A percentile compares a stretch with the other conserved stretches of the same genome.
Evolutionary conservation across 1,139 yeast species (phyloP).

Genomic region (Nakaseomyces uthaithaninus): DNA sequence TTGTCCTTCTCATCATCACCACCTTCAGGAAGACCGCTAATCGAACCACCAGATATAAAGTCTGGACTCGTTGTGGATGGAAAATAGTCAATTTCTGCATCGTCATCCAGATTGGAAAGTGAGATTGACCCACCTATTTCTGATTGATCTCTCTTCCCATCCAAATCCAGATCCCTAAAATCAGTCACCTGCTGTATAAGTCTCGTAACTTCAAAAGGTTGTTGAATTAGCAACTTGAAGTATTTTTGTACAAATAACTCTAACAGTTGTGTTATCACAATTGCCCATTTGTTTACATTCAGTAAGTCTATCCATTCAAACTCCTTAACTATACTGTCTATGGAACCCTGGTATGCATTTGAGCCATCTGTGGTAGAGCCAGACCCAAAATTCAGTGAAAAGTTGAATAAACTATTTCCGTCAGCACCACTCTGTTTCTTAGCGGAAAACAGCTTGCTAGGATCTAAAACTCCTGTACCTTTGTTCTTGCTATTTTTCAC

Average conservation of each 20-base stretch:
- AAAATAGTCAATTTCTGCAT: slow-evolving; percentile 52
- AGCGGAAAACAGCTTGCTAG: slow-evolving; percentile 2
- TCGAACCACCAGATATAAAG: background rate
- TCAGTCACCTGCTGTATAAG: slow-evolving; percentile 74
- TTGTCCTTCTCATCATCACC: background rate
- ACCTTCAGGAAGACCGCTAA: background rate
- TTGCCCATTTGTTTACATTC: slow-evolving; percentile 49
- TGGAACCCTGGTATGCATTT: background rate
- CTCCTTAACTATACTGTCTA: slow-evolving; percentile 34
- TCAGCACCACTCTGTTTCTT: slow-evolving; percentile 8
- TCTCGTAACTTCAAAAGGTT: slow-evolving; percentile 83
- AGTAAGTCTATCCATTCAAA: slow-evolving; percentile 62
- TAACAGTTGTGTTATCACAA: slow-evolving; percentile 45
- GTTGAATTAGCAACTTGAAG: slow-evolving; percentile 58
- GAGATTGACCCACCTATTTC: slow-evolving; percentile 11
- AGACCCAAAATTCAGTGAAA: slow-evolving; percentile 9
- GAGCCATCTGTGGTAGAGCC: slow-evolving; percentile 9
- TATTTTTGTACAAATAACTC: slow-evolving; percentile 62
- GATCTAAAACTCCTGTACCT: slow-evolving; percentile 6
- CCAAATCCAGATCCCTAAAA: slow-evolving; percentile 27
- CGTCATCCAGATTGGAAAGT: slow-evolving; percentile 14
- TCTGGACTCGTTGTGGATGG: slow-evolving; percentile 18
- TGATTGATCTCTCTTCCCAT: slow-evolving; percentile 9
- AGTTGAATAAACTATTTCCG: slow-evolving; percentile 7
- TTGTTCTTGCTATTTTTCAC: slow-evolving; percentile 16